A percentile compares a stretch with the other conserved stretches of the same genome.
phyloP scores from a whole-genome alignment of 2,329 filamentous ascomycete species.

The Geosmithia flava region DNA sequence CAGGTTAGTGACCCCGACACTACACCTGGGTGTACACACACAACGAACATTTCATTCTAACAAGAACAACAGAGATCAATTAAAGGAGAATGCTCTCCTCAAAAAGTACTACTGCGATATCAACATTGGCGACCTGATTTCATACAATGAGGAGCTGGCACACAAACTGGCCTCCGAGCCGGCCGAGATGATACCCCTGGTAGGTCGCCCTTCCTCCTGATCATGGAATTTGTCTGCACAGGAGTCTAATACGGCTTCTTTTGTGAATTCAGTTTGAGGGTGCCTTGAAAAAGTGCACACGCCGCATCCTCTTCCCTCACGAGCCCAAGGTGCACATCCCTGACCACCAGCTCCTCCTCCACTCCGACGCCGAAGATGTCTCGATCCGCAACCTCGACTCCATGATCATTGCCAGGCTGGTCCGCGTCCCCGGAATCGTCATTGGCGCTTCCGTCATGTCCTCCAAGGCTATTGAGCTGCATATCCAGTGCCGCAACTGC shows the following conservation, averaged over 20 bases:
- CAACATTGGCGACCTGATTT: constrained; percentile 90
- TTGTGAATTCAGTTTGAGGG: constrained; percentile 60
- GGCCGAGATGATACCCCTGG: constrained; percentile 81
- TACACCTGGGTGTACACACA: too few species aligned
- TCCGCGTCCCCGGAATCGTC: constrained; percentile 92
- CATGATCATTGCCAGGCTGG: constrained; percentile 84
- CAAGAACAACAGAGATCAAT: constrained; percentile 59
- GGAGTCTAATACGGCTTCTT: background rate
- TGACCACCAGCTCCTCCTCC: constrained; percentile 86
- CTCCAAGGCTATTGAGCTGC: constrained; percentile 80
- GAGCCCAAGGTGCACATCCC: constrained; percentile 57
- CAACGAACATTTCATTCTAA: too few species aligned
- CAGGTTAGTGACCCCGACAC: constrained; percentile 42
- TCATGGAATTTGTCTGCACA: background rate
- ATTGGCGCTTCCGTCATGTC: constrained; percentile 95
- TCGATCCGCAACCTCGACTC: constrained; percentile 93
- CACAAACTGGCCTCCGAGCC: constrained; percentile 83
- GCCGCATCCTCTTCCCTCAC: constrained; percentile 82
- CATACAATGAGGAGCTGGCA: constrained; percentile 89
- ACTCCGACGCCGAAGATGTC: constrained; percentile 81
- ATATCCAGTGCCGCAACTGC: constrained; percentile 83
- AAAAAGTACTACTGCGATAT: constrained; percentile 95
- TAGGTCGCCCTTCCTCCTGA: constrained; percentile 25
- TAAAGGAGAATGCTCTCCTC: constrained; percentile 85
- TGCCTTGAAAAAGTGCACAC: constrained; percentile 82